Conservation (phyloP, 106 monocot genomes). For the Dendrobium chrysotoxum region DNA sequence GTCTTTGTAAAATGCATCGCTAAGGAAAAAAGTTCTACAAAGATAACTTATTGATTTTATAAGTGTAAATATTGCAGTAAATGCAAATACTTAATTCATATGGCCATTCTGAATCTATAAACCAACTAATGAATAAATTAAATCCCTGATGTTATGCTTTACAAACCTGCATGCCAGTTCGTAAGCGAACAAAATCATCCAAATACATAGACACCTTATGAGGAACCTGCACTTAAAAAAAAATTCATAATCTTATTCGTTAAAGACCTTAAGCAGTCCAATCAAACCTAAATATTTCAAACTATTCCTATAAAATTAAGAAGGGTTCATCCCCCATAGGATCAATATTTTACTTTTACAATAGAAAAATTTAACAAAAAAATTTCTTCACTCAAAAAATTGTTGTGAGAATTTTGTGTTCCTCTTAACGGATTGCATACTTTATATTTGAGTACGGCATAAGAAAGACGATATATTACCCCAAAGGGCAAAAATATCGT, state of each 20-base stretch:
- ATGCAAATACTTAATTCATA: background rate
- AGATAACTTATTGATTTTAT: background rate
- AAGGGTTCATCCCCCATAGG: background rate
- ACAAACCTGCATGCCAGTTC: constrained; percentile 82
- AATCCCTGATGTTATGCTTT: background rate
- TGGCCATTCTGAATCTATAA: background rate
- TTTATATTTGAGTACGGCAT: too few relatives aligned
- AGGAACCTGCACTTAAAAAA: constrained; percentile 45
- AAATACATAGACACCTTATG: constrained; percentile 47
- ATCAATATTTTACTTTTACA: background rate
- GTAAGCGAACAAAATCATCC: constrained; percentile 78
- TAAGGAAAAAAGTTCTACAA: background rate
- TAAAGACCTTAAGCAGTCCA: background rate
- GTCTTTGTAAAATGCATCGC: background rate
- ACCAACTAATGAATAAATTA: background rate
- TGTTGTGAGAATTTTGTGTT: too few relatives aligned
- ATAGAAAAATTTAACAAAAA: background rate
- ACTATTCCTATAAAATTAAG: background rate
- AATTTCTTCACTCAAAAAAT: background rate
- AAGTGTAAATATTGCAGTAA: background rate
- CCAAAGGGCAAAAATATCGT: too few relatives aligned
- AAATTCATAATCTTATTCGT: constrained; percentile 1
- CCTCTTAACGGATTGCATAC: too few relatives aligned
- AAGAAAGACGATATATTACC: too few relatives aligned
- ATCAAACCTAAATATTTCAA: background rate